Evolutionary conservation across 495 filamentous ascomycete genomes (phyloP).

Genomic region (Pyrenopolyporus hunteri): DNA sequence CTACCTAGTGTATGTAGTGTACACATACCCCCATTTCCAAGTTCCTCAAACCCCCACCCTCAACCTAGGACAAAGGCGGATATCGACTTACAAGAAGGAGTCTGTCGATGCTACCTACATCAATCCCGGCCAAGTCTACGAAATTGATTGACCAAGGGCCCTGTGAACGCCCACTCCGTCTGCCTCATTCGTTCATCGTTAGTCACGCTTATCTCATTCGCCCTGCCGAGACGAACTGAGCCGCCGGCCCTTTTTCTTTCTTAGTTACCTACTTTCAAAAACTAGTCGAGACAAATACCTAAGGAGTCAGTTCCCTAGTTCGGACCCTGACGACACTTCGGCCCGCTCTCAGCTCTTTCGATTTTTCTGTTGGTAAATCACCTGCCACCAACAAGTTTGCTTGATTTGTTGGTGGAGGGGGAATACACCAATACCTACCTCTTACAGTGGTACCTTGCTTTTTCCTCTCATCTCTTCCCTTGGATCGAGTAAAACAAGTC

Average conservation of each 20-base stretch:
- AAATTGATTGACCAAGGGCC: slow-evolving; percentile 7
- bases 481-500: background rate
- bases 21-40: too few relatives aligned
- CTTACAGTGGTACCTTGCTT: background rate
- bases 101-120: slow-evolving; percentile 22
- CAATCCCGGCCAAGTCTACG: background rate
- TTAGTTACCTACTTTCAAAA: background rate
- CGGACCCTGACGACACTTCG: slow-evolving; percentile 29
- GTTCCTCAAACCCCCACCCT: slow-evolving; percentile 20
- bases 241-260: slow-evolving; percentile 1
- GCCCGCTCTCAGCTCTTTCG: slow-evolving; percentile 25
- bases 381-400: slow-evolving; percentile 30
- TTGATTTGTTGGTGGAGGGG: slow-evolving; percentile 25
- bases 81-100: slow-evolving; percentile 17
- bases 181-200: slow-evolving; percentile 28
- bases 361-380: slow-evolving; percentile 10
- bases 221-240: slow-evolving; percentile 4
- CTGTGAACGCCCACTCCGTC: slow-evolving; percentile 4
- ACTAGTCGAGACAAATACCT: slow-evolving; percentile 12
- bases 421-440: slow-evolving; percentile 1
- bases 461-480: slow-evolving; percentile 16
- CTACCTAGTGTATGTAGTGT: too few relatives aligned
- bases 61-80: slow-evolving; percentile 1
- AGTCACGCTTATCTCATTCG: slow-evolving; percentile 21
- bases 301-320: slow-evolving; percentile 18